These are phyloP conservation scores for Spiraea crenata DNA, from an alignment of 331 rosid species.

Conservation along the genomic window DNA sequence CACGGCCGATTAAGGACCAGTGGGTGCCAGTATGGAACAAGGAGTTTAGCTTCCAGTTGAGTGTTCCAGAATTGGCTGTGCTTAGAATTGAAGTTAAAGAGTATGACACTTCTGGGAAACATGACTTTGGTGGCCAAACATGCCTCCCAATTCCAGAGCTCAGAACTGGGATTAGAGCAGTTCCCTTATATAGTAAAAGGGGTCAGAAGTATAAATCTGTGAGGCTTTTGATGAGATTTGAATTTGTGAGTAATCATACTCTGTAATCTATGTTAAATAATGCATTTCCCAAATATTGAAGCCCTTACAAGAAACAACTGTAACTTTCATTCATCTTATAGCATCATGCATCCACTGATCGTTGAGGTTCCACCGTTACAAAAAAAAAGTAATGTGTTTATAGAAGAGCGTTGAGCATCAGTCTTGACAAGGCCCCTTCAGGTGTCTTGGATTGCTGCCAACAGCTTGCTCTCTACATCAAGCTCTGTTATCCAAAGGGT, in stretches of 20 bases:
- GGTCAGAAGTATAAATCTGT: constrained; percentile 41
- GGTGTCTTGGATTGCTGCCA: constrained; percentile 74
- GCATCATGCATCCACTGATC: no score
- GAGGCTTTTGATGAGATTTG: constrained; percentile 56
- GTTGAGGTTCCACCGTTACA: no score
- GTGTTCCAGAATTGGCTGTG: constrained; percentile 64
- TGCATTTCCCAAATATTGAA: no score
- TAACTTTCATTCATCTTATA: no score
- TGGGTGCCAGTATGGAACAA: constrained; percentile 77
- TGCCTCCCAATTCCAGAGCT: constrained; percentile 61
- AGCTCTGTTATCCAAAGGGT: constrained; percentile 18
- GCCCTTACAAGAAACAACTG: no score
- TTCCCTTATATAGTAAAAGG: constrained; percentile 36
- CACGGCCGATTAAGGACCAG: constrained; percentile 54
- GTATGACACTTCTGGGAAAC: constrained; percentile 46
- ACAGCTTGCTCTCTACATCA: constrained; percentile 62
- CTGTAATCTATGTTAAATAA: not conserved
- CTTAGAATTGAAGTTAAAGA: constrained; percentile 51
- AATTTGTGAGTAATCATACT: constrained; percentile 2
- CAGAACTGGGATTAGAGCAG: constrained; percentile 55
- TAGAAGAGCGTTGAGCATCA: constrained; percentile 63
- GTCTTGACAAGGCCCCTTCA: constrained; percentile 72
- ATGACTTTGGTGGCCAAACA: constrained; percentile 78
- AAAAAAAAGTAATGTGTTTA: constrained; percentile 1
- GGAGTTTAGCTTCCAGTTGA: constrained; percentile 42